Percentiles rank a stretch among this genome's conserved stretches.
phyloP scores from a whole-genome alignment of 495 filamentous ascomycete species.

The Clohesyomyces aquaticus region DNA sequence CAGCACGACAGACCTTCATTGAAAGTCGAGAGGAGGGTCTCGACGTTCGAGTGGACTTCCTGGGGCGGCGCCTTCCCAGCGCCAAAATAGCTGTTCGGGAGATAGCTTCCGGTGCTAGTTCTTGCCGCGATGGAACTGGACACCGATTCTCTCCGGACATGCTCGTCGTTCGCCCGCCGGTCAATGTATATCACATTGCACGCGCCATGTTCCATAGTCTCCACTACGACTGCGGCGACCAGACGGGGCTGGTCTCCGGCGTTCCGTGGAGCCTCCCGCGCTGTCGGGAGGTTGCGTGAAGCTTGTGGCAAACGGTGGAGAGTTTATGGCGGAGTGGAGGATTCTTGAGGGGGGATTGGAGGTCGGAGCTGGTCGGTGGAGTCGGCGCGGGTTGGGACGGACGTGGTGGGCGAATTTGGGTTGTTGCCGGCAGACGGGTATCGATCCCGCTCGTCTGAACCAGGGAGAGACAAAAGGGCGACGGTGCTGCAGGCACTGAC shows the following conservation, averaged over 20 bases:
- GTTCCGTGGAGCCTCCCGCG: slow-evolving; percentile 37
- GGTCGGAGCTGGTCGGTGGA: slow-evolving; percentile 1
- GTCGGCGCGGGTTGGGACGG: background rate
- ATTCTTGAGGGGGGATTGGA: slow-evolving; percentile 3
- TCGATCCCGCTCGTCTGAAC: background rate
- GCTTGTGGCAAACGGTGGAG: slow-evolving; percentile 27
- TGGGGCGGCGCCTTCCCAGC: slow-evolving; percentile 23
- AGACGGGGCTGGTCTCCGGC: slow-evolving; percentile 30
- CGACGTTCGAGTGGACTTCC: slow-evolving; percentile 41
- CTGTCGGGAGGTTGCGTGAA: slow-evolving; percentile 32
- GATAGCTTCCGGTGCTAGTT: slow-evolving; percentile 34
- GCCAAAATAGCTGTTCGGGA: slow-evolving; percentile 40
- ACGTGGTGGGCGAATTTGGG: background rate
- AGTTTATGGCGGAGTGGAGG: background rate
- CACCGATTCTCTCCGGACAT: slow-evolving; percentile 39
- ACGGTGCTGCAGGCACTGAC: slow-evolving; percentile 3
- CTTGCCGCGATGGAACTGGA: slow-evolving; percentile 33
- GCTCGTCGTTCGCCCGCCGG: slow-evolving; percentile 41
- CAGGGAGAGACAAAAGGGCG: background rate
- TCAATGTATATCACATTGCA: slow-evolving; percentile 48
- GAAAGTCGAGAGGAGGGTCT: slow-evolving; percentile 42
- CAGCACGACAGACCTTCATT: slow-evolving; percentile 40
- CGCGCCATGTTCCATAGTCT: slow-evolving; percentile 46
- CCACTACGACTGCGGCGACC: slow-evolving; percentile 30
- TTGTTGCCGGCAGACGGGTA: background rate